Evolutionary conservation across 345 rosid genomes (phyloP), one percentile per base, ranked within the genome.

Genomic region (Lepidium didymum): DNA sequence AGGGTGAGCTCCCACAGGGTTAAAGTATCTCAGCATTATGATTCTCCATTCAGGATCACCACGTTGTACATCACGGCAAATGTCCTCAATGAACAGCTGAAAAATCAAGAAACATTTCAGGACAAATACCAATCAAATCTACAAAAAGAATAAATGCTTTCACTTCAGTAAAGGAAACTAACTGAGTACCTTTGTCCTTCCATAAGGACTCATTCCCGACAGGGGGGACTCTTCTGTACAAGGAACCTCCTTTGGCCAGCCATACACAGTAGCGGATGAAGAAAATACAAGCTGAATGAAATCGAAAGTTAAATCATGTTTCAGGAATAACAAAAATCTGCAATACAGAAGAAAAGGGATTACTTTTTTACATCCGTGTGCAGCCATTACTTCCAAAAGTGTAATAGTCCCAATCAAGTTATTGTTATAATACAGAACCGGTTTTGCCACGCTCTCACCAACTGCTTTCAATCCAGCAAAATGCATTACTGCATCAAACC

Each of bases 381-480:
- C 85, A 56, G 84, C 67, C 99, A 95, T 95, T 3, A 91, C 97
- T 85, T 95, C 90, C 78, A 95, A 79, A 64, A 95, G 79, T 42
- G 78, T 61, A 69, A 95, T 87, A 50, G 99, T 89, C 42, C 96
- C 99, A 59, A 83, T 81, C 54, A 95, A 78, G 84, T 95, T 95
- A 75, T 95, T 95, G 75, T 95, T 55, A 71, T 74, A 89, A 68
- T 91, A 95, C 8, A 89, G 80, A 81, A 89, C 74, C 10, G 97
- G 99, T 36, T 94, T 87, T 55, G 77, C 78, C 63, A 91, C 93
- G 67, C 99, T 94, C 79, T 94, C 96, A 31, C 97, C 99, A 1
- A 91, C 99, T 3, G 99, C 97, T 83, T 94, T 94, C 67, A 91
- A 75, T 75, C 99, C 99, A 83, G 99, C 99, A 83, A 94, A 89